Conservation (phyloP, 768 basidiomycete species). For the Omphalotus guepiniiformis region DNA sequence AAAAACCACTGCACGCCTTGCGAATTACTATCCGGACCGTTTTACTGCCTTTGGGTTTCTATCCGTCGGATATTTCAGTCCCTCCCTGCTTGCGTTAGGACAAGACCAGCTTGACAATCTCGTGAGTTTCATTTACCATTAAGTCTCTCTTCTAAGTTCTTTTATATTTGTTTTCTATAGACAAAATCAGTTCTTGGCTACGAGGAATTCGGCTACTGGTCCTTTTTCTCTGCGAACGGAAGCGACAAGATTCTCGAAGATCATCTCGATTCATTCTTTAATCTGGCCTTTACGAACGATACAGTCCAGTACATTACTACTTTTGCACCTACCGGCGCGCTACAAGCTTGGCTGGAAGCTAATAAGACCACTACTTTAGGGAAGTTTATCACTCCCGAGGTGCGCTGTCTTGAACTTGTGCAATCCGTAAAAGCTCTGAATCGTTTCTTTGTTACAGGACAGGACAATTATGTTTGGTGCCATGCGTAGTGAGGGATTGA, state of each 20-base stretch:
- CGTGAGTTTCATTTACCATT: too few species aligned
- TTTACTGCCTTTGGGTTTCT: constrained; percentile 38
- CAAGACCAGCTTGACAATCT: not conserved
- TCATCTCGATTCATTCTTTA: constrained; percentile 38
- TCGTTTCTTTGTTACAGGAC: too few species aligned
- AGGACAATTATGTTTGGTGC: too few species aligned
- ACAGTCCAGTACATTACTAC: constrained; percentile 31
- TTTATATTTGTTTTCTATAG: too few species aligned
- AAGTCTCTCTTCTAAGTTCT: too few species aligned
- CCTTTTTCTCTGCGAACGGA: constrained; percentile 30
- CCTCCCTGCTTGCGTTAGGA: constrained; percentile 14
- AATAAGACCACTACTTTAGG: constrained; percentile 19
- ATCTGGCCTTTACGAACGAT: constrained; percentile 26
- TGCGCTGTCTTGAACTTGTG: too few species aligned
- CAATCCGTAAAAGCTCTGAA: too few species aligned
- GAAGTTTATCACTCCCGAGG: constrained; percentile 29
- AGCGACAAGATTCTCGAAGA: constrained; percentile 24
- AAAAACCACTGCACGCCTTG: constrained; percentile 29
- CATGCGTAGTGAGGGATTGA: too few species aligned
- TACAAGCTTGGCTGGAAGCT: constrained; percentile 29
- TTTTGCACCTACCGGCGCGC: constrained; percentile 32
- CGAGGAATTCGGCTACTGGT: constrained; percentile 32
- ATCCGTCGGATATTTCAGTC: constrained; percentile 30
- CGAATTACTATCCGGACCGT: constrained; percentile 31
- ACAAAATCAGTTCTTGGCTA: constrained; percentile 20